Evolutionary conservation across 75 land plant species (phyloP), one percentile per base, ranked within the genome.

Genomic region (Pinus tabuliformis): DNA sequence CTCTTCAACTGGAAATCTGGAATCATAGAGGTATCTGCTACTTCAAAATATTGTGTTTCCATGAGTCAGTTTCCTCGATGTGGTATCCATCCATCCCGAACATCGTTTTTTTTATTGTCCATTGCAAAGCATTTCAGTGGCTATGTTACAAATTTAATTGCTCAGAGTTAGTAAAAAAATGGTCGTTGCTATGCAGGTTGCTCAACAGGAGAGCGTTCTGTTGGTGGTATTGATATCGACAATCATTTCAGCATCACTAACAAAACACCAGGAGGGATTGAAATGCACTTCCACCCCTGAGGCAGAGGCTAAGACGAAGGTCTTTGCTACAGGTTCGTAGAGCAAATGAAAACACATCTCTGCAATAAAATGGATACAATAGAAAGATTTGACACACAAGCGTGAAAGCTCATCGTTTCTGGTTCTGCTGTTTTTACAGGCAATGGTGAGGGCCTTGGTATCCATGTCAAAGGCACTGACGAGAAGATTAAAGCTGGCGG

Each of bases 1-100:
- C 81, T 94, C 71, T 36, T 94, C 73, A 77, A 92, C 73, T 60
- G 88, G 77, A 88, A 86, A 76, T 79, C 81, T 72, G 87, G 88
- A 62, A 36, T 59, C 60, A 28, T 93, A 70, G 86, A 79, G 91
- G 96, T 93, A 83, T 12, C 28, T 20, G 28, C 21, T 52, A 18
- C 5, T 14, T 72, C 16, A 13, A 72, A n/a, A 22, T 56, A 72
- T 70, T 49, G 73, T 36, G 28, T 66, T 45, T 22, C 26, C 28
- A 61, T 33, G 39, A 33, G 7, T 30, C 18, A 33, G 17, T 64
- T 64, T 33, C 6, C 68, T 49, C 54, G 11, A 49, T 16, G 65
- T 62, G 39, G 68, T 39, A 33, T 16, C 39, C 39, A 17, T 64
- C 39, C 68, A 33, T 16, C 16, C 18, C 36, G 24, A 37, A 6